Conservation (phyloP, 805 yeast genomes). For the Candida krabiensis region DNA sequence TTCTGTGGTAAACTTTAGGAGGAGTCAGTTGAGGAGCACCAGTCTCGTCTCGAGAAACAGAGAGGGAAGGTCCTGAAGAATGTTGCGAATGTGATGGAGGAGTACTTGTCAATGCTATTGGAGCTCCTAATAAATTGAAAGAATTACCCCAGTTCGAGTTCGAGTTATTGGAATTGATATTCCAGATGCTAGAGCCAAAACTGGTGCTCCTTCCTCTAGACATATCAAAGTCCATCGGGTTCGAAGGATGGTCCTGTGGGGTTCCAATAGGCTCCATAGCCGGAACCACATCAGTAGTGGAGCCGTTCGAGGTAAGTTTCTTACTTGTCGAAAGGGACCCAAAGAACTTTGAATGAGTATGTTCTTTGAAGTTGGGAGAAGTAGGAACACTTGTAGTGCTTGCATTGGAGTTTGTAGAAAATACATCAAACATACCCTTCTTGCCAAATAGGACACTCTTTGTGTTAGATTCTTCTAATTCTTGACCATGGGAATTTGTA, state of each 20-base stretch:
- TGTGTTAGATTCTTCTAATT: conserved; percentile 11
- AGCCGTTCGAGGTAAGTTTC: conserved; percentile 13
- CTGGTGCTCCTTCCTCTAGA: conserved; percentile 34
- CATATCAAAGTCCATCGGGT: conserved; percentile 14
- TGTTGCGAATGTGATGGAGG: conserved; percentile 8
- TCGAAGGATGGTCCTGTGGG: conserved; percentile 8
- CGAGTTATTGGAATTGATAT: conserved; percentile 17
- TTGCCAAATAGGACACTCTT: conserved; percentile 12
- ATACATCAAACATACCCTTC: conserved; percentile 20
- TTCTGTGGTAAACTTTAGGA: conserved; percentile 4
- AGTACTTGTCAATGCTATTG: conserved; percentile 11
- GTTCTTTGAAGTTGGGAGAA: conserved; percentile 21
- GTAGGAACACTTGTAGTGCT: conserved; percentile 19
- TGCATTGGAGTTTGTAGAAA: conserved; percentile 16
- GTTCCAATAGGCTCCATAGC: conserved; percentile 9
- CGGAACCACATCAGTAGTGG: conserved; percentile 10
- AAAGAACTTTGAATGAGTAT: conserved; percentile 20
- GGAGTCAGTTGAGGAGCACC: conserved; percentile 5
- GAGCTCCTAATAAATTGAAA: conserved; percentile 12
- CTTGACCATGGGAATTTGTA: conserved; percentile 6
- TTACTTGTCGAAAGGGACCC: conserved; percentile 15
- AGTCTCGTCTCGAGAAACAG: conserved; percentile 1
- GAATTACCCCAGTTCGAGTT: conserved; percentile 18
- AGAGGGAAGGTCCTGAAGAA: not conserved
- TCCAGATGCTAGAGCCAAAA: conserved; percentile 38